Base-by-base conservation (phyloP, 1,139 yeast genomes). In the Yamadazyma conglobata region DNA sequence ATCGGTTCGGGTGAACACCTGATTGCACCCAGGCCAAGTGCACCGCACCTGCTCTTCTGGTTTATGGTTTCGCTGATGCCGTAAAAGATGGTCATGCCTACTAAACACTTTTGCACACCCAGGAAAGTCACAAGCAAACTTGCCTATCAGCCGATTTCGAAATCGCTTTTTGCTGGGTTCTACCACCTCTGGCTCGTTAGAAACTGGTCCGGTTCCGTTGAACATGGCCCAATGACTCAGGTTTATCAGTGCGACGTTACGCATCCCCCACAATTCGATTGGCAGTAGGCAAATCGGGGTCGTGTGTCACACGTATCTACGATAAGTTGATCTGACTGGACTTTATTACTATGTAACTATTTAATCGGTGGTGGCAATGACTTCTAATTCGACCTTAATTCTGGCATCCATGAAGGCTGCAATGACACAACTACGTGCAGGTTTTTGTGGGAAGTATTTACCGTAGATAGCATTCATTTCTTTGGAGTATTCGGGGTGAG, bases 381-480 rank as follows among this genome's bases (percentile, higher is more conserved):
- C 64, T 38, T 60, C 66, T 32, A 60, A 44, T 32, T 60, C 66
- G 11, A 58, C 58, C 41, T 59, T 59, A 33, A 60, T 52, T 14
- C 54, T 36, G 7, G 64, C 54, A 32, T 60, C 64, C 64, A 59
- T 60, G 39, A 60, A 60, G 3, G 54, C 56, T 16, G 44, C 65
- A 39, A 72, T 61, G 17, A 74, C 67, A 47, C 79, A 73, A 31
- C 75, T 65, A 54, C 82, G 61, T 17, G 76, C 73, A n/a, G 82
- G 82, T 46, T 63, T 62, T 31, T 62, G 61, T 3, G 60, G 55
- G 49, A 75, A 70, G 47, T 66, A 58, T 41, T 63, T 56, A 15
- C 58, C 64, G 48, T 74, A 75, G 23, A 74, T 63, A 33, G 59
- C 52, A 50, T 73, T 75, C 47, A 76, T 63, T 19, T 50, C 56